These are phyloP conservation scores for Sugiyamaella lignohabitans DNA, from an alignment of 805 yeast genomes.

Conservation along the genomic window DNA sequence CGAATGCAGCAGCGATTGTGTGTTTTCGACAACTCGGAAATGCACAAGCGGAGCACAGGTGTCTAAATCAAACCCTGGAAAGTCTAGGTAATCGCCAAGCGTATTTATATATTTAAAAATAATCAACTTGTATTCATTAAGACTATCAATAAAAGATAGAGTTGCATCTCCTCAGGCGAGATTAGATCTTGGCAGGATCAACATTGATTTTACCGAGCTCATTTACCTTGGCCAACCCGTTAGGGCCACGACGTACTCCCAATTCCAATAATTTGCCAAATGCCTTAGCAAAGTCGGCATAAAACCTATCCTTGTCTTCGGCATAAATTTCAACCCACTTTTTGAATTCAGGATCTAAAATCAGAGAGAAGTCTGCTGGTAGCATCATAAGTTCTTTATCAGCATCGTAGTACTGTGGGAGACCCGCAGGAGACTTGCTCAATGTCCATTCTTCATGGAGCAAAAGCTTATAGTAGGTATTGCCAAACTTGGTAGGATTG, in stretches of 20 bases:
- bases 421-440: slow-evolving; percentile 35
- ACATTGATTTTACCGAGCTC: slow-evolving; percentile 16
- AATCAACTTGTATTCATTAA: no score
- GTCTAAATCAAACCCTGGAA: no score
- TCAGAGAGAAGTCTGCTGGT: slow-evolving; percentile 68
- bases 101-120: no score
- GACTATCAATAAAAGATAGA: no score
- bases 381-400: slow-evolving; percentile 77
- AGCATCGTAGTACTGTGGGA: slow-evolving; percentile 37
- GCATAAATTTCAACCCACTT: slow-evolving; percentile 65
- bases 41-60: no score
- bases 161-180: no score
- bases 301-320: slow-evolving; percentile 53
- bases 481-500: slow-evolving; percentile 65
- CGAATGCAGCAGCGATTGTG: no score
- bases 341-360: slow-evolving; percentile 53
- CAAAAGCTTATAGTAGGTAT: slow-evolving; percentile 60
- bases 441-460: slow-evolving; percentile 51
- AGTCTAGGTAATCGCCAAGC: no score
- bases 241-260: slow-evolving; percentile 54
- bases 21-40: no score
- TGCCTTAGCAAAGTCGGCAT: slow-evolving; percentile 56
- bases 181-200: background rate
- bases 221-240: slow-evolving; percentile 32
- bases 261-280: slow-evolving; percentile 69